Evolutionary conservation across 495 filamentous ascomycete species (phyloP), one percentile per base, ranked within the genome.

Genomic region (Neurospora sp.): DNA sequence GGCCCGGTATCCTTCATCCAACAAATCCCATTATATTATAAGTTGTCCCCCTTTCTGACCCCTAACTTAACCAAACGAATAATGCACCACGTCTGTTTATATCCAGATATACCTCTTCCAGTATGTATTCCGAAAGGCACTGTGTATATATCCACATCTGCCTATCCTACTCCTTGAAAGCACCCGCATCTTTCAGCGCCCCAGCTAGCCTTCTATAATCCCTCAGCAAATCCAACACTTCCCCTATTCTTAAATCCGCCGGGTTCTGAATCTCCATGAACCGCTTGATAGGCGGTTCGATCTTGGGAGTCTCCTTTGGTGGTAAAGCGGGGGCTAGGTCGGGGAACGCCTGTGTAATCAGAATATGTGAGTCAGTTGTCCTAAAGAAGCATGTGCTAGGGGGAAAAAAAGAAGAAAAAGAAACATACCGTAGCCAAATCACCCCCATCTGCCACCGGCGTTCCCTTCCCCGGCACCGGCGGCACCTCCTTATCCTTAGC

Each of bases 181-280:
- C 88, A 5, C 88, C 87, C 79, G 87, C 80, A 71, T 89, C 86
- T 78, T 86, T 88, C 78, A 94, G 80, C 35, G 88, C 91, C 22
- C 82, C 85, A 9, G 92, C 93, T 14, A 99, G 82, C 69, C 94
- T 84, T 74, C 94, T 90, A 80, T 98, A 99, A 81, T 98, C 96
- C 76, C 88, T 88, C 70, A 99, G 81, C 73, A 99, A 78, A 72
- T 92, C 89, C 46, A 92, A 82, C 48, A 98, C 90, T 77, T 99
- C 96, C 22, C 90, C 90, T 68, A 98, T 80, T 71, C 86, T 91
- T 61, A 99, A 81, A 71, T 98, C 94, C 8, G 87, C 87, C 9
- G 90, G 91, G 80, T 92, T 90, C 77, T 92, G 86, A 42, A 91
- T 81, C 69, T 95, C 92, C 80, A 98, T 86, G 81, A 98, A 98